These are phyloP conservation scores for Aspergillus uvarum DNA, from an alignment of 2,329 filamentous ascomycete species.

Conservation along the genomic window DNA sequence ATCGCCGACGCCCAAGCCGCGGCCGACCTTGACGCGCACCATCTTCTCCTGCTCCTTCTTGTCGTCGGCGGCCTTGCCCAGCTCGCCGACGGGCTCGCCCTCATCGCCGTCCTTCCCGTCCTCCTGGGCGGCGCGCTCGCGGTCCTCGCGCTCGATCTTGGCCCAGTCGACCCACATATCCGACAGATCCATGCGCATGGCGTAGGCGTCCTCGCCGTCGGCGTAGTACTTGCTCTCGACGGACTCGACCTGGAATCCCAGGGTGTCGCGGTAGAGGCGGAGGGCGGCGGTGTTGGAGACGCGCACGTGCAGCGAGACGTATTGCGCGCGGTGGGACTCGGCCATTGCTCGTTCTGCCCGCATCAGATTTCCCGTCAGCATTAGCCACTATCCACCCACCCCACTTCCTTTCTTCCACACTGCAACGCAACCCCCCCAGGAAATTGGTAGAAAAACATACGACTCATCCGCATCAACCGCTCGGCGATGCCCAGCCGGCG, in stretches of 20 bases:
- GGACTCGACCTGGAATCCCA: slow-evolving; percentile 84
- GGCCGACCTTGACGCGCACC: slow-evolving; percentile 82
- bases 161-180: slow-evolving; percentile 48
- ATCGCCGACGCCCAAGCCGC: slow-evolving; percentile 71
- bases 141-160: slow-evolving; percentile 44
- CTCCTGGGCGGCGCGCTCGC: slow-evolving; percentile 33
- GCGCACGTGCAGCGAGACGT: slow-evolving; percentile 94
- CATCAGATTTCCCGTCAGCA: neutral
- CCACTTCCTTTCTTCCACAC: neutral
- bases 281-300: slow-evolving; percentile 89
- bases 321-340: slow-evolving; percentile 85
- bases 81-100: slow-evolving; percentile 68
- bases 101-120: slow-evolving; percentile 53
- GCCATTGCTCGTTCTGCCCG: slow-evolving; percentile 85
- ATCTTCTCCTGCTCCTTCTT: slow-evolving; percentile 58
- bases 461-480: slow-evolving; percentile 95
- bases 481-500: slow-evolving; percentile 87
- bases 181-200: slow-evolving; percentile 83
- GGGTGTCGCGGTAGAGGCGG: slow-evolving; percentile 86
- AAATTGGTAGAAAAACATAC: too few relatives aligned
- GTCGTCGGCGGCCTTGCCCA: slow-evolving; percentile 53
- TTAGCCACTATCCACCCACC: neutral
- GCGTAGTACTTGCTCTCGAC: slow-evolving; percentile 64
- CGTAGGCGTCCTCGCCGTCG: slow-evolving; percentile 93
- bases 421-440: too few relatives aligned